Evolutionary conservation across 495 filamentous ascomycete genomes (phyloP), one percentile per base, ranked within the genome.

Genomic region (Opeltia flavorubescens): DNA sequence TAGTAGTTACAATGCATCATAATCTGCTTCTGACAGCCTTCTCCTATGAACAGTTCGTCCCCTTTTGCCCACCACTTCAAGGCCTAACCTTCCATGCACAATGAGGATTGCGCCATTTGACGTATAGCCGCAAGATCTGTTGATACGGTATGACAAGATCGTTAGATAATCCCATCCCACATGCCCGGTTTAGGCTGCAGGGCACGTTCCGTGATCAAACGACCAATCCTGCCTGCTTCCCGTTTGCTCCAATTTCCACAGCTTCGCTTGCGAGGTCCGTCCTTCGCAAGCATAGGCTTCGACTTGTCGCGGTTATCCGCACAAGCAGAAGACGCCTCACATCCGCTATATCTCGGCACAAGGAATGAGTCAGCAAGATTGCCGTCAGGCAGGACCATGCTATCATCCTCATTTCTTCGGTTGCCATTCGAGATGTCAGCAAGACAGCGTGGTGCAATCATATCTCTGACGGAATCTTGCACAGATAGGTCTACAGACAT

Each of bases 391-490:
- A 70, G 48, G 11, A 70, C 54, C 9, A 55, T 55, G 36, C 57
- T 54, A 17, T 62, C 58, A 41, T 55, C 56, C 43, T 61, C 54
- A 30, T 27, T 53, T 50, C 43, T 57, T 56, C 44, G 12, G 31
- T 17, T 51, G 54, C 31, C 59, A 15, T 58, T 52, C 13, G 46
- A 47, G n/a, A 53, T 34, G 6, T 58, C 55, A 18, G 29, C 49
- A 3, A 54, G 41, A 23, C 21, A 47, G n/a, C 47, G 45, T 6
- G 55, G 52, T 3, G 49, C 61, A 47, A 71, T 66, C 43, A 72
- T 40, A 20, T 80, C 71, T 47, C 84, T 83, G 34, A 91, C 83
- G 50, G 85, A 78, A 41, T 79, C 76, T 60, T 91, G 85, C 13
- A 89, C 66, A 20, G 67, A 60, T 23, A 70, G 58, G 49, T 88